These are phyloP conservation scores for Solanum appendiculatum DNA, from an alignment of 257 asterid genomes.

Conservation along the genomic window DNA sequence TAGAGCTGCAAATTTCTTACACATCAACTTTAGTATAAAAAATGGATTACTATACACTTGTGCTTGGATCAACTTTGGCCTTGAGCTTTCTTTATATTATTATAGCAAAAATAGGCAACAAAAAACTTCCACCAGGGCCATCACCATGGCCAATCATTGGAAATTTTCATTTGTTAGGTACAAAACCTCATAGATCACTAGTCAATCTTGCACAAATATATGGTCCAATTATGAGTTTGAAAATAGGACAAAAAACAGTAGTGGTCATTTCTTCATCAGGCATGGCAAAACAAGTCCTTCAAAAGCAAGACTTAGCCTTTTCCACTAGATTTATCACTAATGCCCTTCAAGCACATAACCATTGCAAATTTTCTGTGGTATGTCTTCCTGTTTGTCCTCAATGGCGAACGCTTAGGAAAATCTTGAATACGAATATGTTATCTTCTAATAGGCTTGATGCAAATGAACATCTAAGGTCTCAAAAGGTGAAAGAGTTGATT, in stretches of 20 bases:
- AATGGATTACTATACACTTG: background rate
- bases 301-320: background rate
- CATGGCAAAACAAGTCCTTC: background rate
- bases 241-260: background rate
- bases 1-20: background rate
- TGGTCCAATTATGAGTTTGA: background rate
- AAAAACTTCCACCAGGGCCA: background rate
- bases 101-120: background rate
- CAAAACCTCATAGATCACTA: background rate
- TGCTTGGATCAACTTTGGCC: background rate
- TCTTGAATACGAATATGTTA: background rate
- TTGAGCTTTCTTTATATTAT: background rate
- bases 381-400: background rate
- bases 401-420: background rate
- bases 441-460: background rate
- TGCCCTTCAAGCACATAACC: background rate
- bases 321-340: background rate
- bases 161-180: background rate
- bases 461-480: background rate
- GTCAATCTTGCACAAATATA: background rate
- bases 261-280: background rate
- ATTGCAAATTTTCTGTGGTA: background rate
- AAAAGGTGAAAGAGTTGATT: background rate
- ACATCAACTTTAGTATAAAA: too few species aligned
- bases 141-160: background rate